Base-by-base conservation (phyloP, 768 basidiomycete genomes). In the Leccinum subgranulosum region DNA sequence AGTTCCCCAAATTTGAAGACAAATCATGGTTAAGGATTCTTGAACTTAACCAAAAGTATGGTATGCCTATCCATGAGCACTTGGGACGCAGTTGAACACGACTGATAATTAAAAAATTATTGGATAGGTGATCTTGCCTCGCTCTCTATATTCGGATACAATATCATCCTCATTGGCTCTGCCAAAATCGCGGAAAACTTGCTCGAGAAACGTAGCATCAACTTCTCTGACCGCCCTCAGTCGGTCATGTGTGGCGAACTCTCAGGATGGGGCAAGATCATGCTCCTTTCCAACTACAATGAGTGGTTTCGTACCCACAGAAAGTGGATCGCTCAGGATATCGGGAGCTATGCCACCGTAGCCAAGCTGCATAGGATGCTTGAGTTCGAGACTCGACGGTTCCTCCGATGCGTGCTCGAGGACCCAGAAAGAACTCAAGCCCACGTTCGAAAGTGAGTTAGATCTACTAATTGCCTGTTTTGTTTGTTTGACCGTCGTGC, bases 111-210 rank as follows among this genome's bases (percentile, higher is more conserved):
- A n/a, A n/a, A n/a, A n/a, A n/a, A n/a, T 27, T 23, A 14, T 31
- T 12, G 23, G 3, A 33, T 39, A 67, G 62, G 60, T 50, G 62
- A 66, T 36, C 55, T 65, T 45, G 57, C 59, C 4, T 65, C 59
- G 31, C 29, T 31, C 10, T 58, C 55, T 19, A 3, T 64, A 4
- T 53, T 61, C 4, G 60, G 61, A 45, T 56, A 78, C 58, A 75
- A 76, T 6, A 67, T 81, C 41, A 67, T 81, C 19, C 55, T 81
- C 39, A 63, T 83, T 6, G 79, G 79, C 53, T 76, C 80, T 15
- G 72, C 75, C 5, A 64, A 70, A 39, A 75, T 74, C 5, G 73
- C 76, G 8, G 62, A 66, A 17, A 80, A 82, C 19, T 68, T 82
- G 4, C 72, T 83, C 4, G 79, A 82, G 59, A 81, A 75, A 55